A percentile compares a stretch with the other conserved stretches of the same genome.
Evolutionary conservation across 441 rosid genomes (phyloP).

Genomic region (Populus hybrid): DNA sequence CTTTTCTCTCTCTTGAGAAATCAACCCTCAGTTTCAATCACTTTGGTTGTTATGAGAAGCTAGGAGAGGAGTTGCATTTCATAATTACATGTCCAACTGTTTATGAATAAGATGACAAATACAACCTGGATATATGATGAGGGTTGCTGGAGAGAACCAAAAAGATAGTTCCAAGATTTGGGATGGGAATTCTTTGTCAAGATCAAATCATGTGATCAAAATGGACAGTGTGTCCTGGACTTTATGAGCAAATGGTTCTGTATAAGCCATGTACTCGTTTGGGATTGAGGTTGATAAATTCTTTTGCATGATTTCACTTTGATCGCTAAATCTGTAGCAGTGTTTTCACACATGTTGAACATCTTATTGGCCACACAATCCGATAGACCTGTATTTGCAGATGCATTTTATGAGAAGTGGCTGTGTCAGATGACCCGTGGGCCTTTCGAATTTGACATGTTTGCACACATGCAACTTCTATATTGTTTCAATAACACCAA

Average conservation of each 20-base stretch:
- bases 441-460: slow-evolving; percentile 20
- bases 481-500: slow-evolving; percentile 9
- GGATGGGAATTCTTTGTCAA: slow-evolving; percentile 42
- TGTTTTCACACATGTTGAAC: not conserved
- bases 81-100: slow-evolving; percentile 20
- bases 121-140: slow-evolving; percentile 26
- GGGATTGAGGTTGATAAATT: slow-evolving; percentile 7
- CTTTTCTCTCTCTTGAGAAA: slow-evolving; percentile 26
- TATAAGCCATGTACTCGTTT: not conserved
- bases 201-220: slow-evolving; percentile 45
- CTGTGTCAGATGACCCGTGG: not conserved
- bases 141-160: slow-evolving; percentile 51
- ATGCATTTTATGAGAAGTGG: slow-evolving; percentile 5
- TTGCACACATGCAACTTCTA: slow-evolving; percentile 22
- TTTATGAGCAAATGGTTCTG: slow-evolving; percentile 13
- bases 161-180: slow-evolving; percentile 52
- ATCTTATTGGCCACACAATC: slow-evolving; percentile 14
- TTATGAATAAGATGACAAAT: slow-evolving; percentile 25
- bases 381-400: not conserved
- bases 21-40: slow-evolving; percentile 20
- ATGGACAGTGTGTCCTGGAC: slow-evolving; percentile 46
- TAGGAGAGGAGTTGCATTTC: slow-evolving; percentile 22
- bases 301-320: slow-evolving; percentile 17
- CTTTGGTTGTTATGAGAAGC: slow-evolving; percentile 11
- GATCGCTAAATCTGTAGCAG: not conserved